phyloP scores from a whole-genome alignment of 805 yeast genomes.

The Sugiyamaella americana region DNA sequence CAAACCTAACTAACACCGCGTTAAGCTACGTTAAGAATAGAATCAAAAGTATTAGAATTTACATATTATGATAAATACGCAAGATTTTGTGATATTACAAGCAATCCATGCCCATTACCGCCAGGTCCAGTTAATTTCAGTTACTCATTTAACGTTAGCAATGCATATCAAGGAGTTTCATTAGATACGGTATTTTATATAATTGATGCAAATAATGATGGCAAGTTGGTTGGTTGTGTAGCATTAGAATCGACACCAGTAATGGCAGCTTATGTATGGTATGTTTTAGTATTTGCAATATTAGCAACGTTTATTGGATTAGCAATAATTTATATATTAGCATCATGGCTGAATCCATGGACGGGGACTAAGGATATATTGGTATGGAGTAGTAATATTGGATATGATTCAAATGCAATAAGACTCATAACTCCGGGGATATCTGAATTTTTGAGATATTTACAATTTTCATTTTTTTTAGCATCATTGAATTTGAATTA shows the following conservation, averaged over 20 bases:
- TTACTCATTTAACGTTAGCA: constrained; percentile 15
- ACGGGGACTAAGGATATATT: constrained; percentile 47
- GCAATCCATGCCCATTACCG: constrained; percentile 26
- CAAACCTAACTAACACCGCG: not conserved
- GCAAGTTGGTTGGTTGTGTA: constrained; percentile 42
- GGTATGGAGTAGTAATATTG: constrained; percentile 49
- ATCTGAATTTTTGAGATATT: constrained; percentile 43
- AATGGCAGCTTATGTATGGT: constrained; percentile 35
- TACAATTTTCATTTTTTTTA: constrained; percentile 56
- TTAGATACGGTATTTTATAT: constrained; percentile 23
- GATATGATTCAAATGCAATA: constrained; percentile 49
- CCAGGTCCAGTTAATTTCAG: constrained; percentile 19
- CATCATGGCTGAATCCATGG: constrained; percentile 48
- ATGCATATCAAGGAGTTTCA: constrained; percentile 21
- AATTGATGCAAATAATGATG: constrained; percentile 24
- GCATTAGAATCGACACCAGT: constrained; percentile 45
- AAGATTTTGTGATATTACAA: constrained; percentile 25
- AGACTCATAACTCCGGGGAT: constrained; percentile 50
- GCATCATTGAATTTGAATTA: constrained; percentile 46
- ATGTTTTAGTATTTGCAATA: constrained; percentile 37
- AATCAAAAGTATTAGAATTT: constrained; percentile 22
- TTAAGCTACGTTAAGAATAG: constrained; percentile 24
- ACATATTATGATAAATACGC: constrained; percentile 17
- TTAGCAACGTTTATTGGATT: constrained; percentile 39
- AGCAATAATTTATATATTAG: constrained; percentile 31